Conservation (phyloP, 768 basidiomycete species). For the Leccinum disarticulatum region DNA sequence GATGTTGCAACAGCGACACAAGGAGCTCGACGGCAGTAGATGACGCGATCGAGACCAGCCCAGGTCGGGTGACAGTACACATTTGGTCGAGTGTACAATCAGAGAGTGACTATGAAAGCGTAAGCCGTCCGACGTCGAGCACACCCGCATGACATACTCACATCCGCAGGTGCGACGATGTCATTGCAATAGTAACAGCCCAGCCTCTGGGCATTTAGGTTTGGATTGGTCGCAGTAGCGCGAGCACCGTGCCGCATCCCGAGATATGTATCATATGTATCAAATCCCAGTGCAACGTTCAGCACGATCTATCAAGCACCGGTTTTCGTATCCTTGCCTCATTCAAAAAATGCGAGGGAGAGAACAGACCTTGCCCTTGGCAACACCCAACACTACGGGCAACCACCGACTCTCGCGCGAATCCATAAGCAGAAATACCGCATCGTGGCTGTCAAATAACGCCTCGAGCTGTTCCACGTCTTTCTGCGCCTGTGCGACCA, state of each 20-base stretch:
- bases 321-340: background rate
- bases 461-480: constrained; percentile 73
- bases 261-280: constrained; percentile 63
- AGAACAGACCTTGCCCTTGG: constrained; percentile 75
- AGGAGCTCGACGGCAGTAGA: constrained; percentile 92
- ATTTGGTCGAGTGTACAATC: constrained; percentile 97
- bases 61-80: constrained; percentile 98
- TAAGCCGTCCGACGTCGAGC: background rate
- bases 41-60: constrained; percentile 88
- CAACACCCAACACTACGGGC: constrained; percentile 83
- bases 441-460: constrained; percentile 86
- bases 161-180: constrained; percentile 93
- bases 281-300: constrained; percentile 94
- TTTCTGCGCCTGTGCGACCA: constrained; percentile 55
- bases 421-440: constrained; percentile 93
- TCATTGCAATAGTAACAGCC: constrained; percentile 99
- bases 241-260: constrained; percentile 95
- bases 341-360: background rate
- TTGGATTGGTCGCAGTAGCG: constrained; percentile 23
- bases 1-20: constrained; percentile 86
- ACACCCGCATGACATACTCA: constrained; percentile 35
- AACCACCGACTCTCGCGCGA: constrained; percentile 98
- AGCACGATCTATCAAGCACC: constrained; percentile 66
- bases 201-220: constrained; percentile 41
- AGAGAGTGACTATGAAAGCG: constrained; percentile 51